A percentile compares a stretch with the other conserved stretches of the same genome.
Conservation (phyloP, 1,284 basidiomycete genomes). For the Lentinus polychrous region DNA sequence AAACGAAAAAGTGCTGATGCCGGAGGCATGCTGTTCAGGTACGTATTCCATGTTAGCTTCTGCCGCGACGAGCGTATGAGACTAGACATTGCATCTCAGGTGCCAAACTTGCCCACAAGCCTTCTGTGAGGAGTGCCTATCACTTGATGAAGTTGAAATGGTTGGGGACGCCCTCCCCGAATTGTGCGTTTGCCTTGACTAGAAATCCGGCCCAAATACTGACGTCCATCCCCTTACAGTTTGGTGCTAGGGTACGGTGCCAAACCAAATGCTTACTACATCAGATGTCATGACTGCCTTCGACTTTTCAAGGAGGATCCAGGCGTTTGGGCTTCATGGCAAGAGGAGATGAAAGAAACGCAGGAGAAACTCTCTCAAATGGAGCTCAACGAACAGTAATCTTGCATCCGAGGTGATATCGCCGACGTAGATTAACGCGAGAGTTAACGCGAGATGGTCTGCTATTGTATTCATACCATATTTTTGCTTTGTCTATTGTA, state of each 20-base stretch:
- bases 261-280: conserved; percentile 34
- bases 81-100: too few relatives aligned
- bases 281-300: conserved; percentile 41
- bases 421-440: too few relatives aligned
- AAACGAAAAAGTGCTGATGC: conserved; percentile 10
- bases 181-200: conserved; percentile 33
- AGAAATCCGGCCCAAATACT: conserved; percentile 3
- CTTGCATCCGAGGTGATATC: too few relatives aligned
- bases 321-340: conserved; percentile 27
- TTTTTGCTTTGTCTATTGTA: too few relatives aligned
- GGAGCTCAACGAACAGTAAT: too few relatives aligned
- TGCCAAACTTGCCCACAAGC: conserved; percentile 54
- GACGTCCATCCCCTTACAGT: conserved; percentile 21
- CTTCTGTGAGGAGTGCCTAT: conserved; percentile 56
- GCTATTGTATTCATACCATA: too few relatives aligned
- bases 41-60: background rate
- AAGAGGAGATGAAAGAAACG: conserved; percentile 31
- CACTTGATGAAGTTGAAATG: conserved; percentile 38
- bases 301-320: conserved; percentile 26
- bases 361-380: conserved; percentile 21
- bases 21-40: conserved; percentile 20
- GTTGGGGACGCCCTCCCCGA: conserved; percentile 51
- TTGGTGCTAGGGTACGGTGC: conserved; percentile 32
- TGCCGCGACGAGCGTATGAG: too few relatives aligned
- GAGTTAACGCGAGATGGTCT: too few relatives aligned